Base-by-base conservation (phyloP, 495 filamentous ascomycete species). In the Podospora anserina region DNA sequence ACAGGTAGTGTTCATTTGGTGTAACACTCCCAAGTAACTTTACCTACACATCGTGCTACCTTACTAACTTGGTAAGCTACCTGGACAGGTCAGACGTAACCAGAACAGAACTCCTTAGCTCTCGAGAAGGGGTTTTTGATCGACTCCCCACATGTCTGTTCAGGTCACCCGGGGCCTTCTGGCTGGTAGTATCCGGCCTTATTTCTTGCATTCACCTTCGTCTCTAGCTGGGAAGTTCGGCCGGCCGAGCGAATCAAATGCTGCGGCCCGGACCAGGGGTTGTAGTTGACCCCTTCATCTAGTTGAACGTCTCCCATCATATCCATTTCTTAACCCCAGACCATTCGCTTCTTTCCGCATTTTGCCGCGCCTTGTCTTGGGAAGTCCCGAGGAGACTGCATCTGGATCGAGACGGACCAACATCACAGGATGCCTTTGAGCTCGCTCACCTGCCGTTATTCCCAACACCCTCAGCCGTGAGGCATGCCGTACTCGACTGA, bases 101-200 rank as follows among this genome's bases (percentile, higher is more conserved):
- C 39, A 49, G 13, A 49, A 13, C 7, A 11, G 15, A 1, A 49
- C 39, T 18, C 39, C 39, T 49, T 49, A 6, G 39, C 39, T 49
- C 39, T 49, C 15, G 39, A 49, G 15, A 13, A 49, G 13, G 39
- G 39, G 39, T 3, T 16, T 49, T 49, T 49, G 39, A 49, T 49
- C 39, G 39, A 49, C 39, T 49, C 15, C 39, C 15, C 39, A 18
- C 39, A 49, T 11, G 39, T 49, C 39, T 49, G 39, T 49, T 49
- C 23, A 49, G 39, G 39, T 49, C 39, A 49, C 39, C 39, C 39
- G 39, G 39, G 39, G 39, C 39, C 9, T 13, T 9, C 39, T 34
- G 68, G 56, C 39, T 64, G 69, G 75, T 75, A 58, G 58, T 69
- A 75, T 72, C 72, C 72, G 75, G 71, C 72, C 67, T 61, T 75